These are phyloP conservation scores for Wickerhamomyces canadensis DNA, from an alignment of 805 yeast species.

Conservation along the genomic window DNA sequence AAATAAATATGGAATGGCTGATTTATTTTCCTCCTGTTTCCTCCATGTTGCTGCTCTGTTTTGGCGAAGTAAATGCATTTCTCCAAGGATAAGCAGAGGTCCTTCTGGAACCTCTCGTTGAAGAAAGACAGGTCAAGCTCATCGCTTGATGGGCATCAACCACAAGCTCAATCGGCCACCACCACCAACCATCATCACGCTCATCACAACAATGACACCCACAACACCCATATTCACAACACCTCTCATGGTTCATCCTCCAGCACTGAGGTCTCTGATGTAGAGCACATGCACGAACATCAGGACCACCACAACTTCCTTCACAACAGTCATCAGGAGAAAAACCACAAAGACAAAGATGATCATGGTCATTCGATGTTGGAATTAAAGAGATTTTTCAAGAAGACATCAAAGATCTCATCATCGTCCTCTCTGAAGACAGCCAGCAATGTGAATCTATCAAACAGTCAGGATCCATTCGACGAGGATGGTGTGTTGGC, in stretches of 20 bases:
- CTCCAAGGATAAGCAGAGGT: neutral
- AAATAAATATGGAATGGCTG: conserved; percentile 1
- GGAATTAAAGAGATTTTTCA: conserved; percentile 21
- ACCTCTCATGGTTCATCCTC: neutral
- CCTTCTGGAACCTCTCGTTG: neutral
- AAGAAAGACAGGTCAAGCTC: neutral
- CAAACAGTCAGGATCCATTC: conserved; percentile 9
- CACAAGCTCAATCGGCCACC: neutral
- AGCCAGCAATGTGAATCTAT: conserved; percentile 2
- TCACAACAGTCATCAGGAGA: neutral
- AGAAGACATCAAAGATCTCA: neutral
- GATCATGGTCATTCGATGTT: conserved; percentile 13
- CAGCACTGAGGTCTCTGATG: neutral
- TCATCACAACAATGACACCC: too few relatives aligned
- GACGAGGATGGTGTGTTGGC: conserved; percentile 49
- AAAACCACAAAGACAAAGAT: neutral
- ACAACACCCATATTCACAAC: too few relatives aligned
- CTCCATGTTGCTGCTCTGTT: too few relatives aligned
- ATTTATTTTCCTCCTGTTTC: too few relatives aligned
- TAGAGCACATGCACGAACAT: neutral
- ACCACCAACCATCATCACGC: too few relatives aligned
- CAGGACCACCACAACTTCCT: neutral
- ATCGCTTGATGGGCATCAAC: neutral
- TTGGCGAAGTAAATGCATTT: too few relatives aligned
- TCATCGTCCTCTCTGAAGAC: conserved; percentile 5